Evolutionary conservation across 192 early-diverging fungal species (phyloP), one percentile per base, ranked within the genome.

Genomic region (Coemansia sp.): DNA sequence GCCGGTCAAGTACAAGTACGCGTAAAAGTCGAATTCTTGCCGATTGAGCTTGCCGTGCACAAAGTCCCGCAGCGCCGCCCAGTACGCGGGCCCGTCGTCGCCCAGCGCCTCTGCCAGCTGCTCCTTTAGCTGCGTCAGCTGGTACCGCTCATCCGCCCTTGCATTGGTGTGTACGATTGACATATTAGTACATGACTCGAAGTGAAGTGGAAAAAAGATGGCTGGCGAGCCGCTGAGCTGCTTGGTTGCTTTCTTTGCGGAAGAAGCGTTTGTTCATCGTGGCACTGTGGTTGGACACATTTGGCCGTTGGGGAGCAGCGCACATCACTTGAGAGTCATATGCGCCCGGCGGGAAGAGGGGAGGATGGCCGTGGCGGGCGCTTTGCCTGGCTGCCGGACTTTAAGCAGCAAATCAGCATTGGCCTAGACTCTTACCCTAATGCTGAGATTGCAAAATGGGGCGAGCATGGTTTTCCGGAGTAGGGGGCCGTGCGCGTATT

Each of bases 21-120:
- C 88, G 58, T 87, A 89, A 72, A 87, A 87, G 70, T 89, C 88
- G 38, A 89, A 89, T 60, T 89, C 88, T 52, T 86, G 86, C 11
- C 86, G 82, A 54, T 87, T 87, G 26, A 89, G 77, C 56, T 82
- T 86, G 69, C 88, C 88, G 37, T 82, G 83, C 26, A 89, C 83
- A 70, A 89, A 89, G 37, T 89, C 85, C 18, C 84, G 79, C 46
- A 89, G 67, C 3, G 86, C 85, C 31, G 85, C 68, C 88, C 88
- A 89, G 58, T 89, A 89, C 6, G 81, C 71, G 0, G 85, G 87
- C 15, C 87, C 87, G 51, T 87, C 85, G 50, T 89, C 87, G 45
- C 87, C 86, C 2, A 89, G 75, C 11, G 84, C 84, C 43, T 89
- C 87, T 12, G 85, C 87, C 7, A 89, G 65, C 42, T 86, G 85